Evolutionary conservation across 345 rosid species (phyloP).

Genomic region (Salix udensis): DNA sequence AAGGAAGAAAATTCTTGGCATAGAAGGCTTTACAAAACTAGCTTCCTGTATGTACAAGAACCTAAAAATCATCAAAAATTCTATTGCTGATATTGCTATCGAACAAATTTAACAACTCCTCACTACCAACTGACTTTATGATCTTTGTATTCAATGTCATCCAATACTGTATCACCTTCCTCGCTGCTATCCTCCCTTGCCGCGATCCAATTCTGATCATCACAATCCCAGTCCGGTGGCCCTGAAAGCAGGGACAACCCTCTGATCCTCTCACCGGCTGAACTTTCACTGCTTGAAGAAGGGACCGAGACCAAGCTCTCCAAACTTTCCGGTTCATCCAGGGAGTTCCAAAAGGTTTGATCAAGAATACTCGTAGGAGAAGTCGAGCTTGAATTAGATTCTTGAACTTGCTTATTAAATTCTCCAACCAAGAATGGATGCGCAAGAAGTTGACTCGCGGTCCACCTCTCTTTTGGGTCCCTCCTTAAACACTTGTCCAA

Average conservation of each 20-base stretch:
- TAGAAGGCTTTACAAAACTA: conserved; percentile 9
- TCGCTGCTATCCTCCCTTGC: conserved; percentile 28
- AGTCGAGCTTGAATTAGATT: conserved; percentile 25
- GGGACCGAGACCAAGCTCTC: conserved; percentile 17
- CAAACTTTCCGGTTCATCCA: conserved; percentile 38
- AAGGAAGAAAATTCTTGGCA: not conserved
- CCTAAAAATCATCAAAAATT: not conserved
- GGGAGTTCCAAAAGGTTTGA: conserved; percentile 54
- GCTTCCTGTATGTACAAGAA: conserved; percentile 10
- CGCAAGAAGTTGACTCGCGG: conserved; percentile 30
- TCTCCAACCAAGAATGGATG: conserved; percentile 35
- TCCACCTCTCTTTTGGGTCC: conserved; percentile 41
- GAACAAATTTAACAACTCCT: not conserved
- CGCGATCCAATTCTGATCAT: conserved; percentile 53
- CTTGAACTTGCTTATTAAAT: conserved; percentile 26
- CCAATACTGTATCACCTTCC: conserved; percentile 19
- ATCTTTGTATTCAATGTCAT: conserved; percentile 16
- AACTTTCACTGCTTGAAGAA: conserved; percentile 1
- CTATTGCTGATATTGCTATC: conserved; percentile 6
- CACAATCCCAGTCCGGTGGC: conserved; percentile 43
- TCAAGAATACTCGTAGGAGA: conserved; percentile 85
- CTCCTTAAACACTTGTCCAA: conserved; percentile 41
- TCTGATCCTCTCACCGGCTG: conserved; percentile 46
- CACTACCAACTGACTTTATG: not conserved
- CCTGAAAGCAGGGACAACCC: conserved; percentile 27